A percentile compares a stretch with the other conserved stretches of the same genome.
phyloP scores from a whole-genome alignment of 257 asterid genomes.

The Fraxinus excelsior region DNA sequence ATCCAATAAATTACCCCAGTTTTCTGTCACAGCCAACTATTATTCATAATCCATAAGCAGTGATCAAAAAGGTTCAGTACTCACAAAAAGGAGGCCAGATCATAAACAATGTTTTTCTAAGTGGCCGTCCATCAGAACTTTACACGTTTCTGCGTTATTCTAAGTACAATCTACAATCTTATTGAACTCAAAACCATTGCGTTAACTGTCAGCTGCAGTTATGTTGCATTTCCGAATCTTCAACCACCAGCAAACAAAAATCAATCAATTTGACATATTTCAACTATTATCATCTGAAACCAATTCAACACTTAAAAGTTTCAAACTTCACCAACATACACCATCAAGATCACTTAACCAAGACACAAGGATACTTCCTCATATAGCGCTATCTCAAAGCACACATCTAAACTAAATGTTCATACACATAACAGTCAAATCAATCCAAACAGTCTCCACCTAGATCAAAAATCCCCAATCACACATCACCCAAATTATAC shows the following conservation, averaged over 20 bases:
- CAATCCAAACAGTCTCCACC: slow-evolving; percentile 22
- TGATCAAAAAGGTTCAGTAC: slow-evolving; percentile 20
- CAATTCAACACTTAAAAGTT: slow-evolving; percentile 25
- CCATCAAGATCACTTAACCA: slow-evolving; percentile 8
- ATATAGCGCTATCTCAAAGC: slow-evolving; percentile 27
- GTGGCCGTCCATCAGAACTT: slow-evolving; percentile 13
- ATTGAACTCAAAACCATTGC: slow-evolving; percentile 16
- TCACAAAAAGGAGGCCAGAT: neutral
- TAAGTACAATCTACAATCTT: neutral
- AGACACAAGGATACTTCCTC: neutral
- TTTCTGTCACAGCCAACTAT: neutral
- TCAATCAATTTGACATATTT: slow-evolving; percentile 19
- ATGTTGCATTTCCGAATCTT: slow-evolving; percentile 5
- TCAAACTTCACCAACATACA: slow-evolving; percentile 19
- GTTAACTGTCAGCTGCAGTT: slow-evolving; percentile 5
- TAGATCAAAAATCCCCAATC: slow-evolving; percentile 34
- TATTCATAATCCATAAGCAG: slow-evolving; percentile 10
- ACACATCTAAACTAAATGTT: slow-evolving; percentile 9
- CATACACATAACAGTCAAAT: slow-evolving; percentile 23
- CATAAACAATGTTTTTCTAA: neutral
- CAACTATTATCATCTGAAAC: slow-evolving; percentile 12
- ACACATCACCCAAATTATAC: neutral
- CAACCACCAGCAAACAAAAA: slow-evolving; percentile 14
- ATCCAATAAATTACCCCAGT: slow-evolving; percentile 2
- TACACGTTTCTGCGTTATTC: slow-evolving; percentile 2